Base-by-base conservation (phyloP, 2,329 filamentous ascomycete genomes). In the Phyllosticta capitalensis region DNA sequence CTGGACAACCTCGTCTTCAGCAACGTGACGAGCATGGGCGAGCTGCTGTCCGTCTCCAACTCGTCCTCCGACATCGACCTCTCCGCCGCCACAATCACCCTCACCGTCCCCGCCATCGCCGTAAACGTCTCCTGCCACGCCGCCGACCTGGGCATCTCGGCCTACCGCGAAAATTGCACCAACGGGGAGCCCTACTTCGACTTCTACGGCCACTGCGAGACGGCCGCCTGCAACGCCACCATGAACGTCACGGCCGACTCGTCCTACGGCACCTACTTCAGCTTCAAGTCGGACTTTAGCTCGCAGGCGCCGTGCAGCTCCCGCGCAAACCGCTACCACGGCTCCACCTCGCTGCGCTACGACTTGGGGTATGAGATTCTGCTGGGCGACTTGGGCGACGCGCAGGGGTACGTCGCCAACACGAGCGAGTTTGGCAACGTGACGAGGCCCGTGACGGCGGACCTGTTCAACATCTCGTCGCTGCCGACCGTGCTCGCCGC, bases 1-100 rank as follows among this genome's bases (percentile, higher is more conserved):
- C 12, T 59, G 5, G 30, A 49, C 12, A 59, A 59, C 14, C 52
- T 59, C 10, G 52, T 59, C 10, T 55, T 59, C 26, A 51, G 38
- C 38, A 59, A 59, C 26, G 33, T 59, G n/a, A 59, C 57, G 9
- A 21, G 19, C 19, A 24, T 59, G 17, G 52, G 48, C 17, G 22
- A 30, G 9, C 33, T 59, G n/a, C n/a, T n/a, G n/a, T n/a, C 10
- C 6, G 45, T 7, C 17, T 9, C 10, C 20, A n/a, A n/a, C n/a
- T n/a, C n/a, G n/a, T n/a, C n/a, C n/a, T n/a, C 20, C 17, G 56
- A 21, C 9, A 3, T 24, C 12, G 52, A 59, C 30, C 9, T 59
- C 9, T 59, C 56, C 5, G 19, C 56, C 9, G 56, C 28, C 22
- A 38, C 45, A 10, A 53, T 59, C 33, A 59, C 51, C 2, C 24